A percentile compares a stretch with the other conserved stretches of the same genome.
phyloP scores from a whole-genome alignment of 768 basidiomycete genomes.

The Artomyces pyxidatus region DNA sequence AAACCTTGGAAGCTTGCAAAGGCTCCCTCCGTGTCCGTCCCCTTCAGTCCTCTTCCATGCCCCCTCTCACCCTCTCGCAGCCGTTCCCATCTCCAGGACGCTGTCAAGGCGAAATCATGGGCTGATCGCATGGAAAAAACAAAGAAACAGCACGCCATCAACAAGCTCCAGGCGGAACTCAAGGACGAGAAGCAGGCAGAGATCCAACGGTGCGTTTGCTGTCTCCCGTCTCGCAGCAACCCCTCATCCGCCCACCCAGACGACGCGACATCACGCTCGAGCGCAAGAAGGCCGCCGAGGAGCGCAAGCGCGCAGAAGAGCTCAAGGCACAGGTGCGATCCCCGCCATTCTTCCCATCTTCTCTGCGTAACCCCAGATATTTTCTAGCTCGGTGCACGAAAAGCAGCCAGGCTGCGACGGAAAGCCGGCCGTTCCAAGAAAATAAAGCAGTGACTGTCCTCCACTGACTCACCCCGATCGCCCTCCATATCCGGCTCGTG shows the following conservation, averaged over 20 bases:
- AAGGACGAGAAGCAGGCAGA: constrained; percentile 73
- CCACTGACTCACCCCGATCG: too few species aligned
- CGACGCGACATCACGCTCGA: constrained; percentile 61
- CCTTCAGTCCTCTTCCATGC: neutral
- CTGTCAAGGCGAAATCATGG: constrained; percentile 61
- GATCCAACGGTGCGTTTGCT: constrained; percentile 40
- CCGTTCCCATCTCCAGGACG: constrained; percentile 58
- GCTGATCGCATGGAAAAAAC: constrained; percentile 62
- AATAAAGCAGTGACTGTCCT: constrained; percentile 71
- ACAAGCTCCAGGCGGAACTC: constrained; percentile 64
- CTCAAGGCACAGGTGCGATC: constrained; percentile 49
- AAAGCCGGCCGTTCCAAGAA: constrained; percentile 75
- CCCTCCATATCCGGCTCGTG: too few species aligned
- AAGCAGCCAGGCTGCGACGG: constrained; percentile 63
- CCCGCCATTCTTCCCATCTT: neutral
- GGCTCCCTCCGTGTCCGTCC: constrained; percentile 40
- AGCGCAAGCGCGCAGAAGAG: constrained; percentile 56
- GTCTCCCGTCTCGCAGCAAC: neutral
- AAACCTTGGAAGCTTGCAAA: constrained; percentile 59
- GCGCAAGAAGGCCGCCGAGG: constrained; percentile 66
- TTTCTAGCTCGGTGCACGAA: constrained; percentile 70
- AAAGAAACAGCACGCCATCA: constrained; percentile 57
- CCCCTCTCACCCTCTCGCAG: constrained; percentile 28
- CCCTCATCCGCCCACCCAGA: constrained; percentile 26
- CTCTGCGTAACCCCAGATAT: constrained; percentile 1